Base-by-base conservation (phyloP, 495 filamentous ascomycete species). In the Lindgomyces ingoldianus region DNA sequence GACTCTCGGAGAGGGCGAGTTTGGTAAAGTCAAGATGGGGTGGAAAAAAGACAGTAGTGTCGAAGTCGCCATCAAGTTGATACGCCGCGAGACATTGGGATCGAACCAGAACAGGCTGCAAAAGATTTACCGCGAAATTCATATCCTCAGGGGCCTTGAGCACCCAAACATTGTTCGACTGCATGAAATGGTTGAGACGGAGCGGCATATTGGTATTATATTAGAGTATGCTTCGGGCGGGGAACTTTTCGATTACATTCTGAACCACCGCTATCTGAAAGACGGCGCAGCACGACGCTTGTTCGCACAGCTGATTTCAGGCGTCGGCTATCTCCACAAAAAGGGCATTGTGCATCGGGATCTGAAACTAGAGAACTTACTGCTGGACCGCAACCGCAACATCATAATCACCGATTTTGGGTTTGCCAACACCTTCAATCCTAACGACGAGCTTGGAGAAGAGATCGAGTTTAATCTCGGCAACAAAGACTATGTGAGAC, bases 361-460 rank as follows among this genome's bases (percentile, higher is more conserved):
- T 78, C 80, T 99, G 55, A 99, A 99, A 76, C 81, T 99, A 62
- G 94, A 99, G 77, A 99, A 99, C 74, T 75, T 99, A 71, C 81
- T 99, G 19, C 85, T 99, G 50, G 94, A 99, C 77, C 85, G 94
- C 19, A 96, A 99, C 70, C 86, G 90, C 46, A 99, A 99, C 76
- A 97, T 99, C 73, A 98, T 99, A 78, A 98, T 99, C 74, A 98
- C 94, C 0, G 94, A 99, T 77, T 99, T 99, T 74, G 94, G 94
- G 3, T 99, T 99, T 76, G 94, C 94, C 49, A 99, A 99, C 74
- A 98, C 91, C 3, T 99, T 99, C 73, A 87, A 96, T 73, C 86
- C 94, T 1, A 72, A 78, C 27, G 95, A 98, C 73, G 92, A 96
- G 72, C 80, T 99, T 25, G 85, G 84, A 3, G 91, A 96, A 55